Conservation (phyloP, 148 eudicot genomes). For the Limonium bicolor region DNA sequence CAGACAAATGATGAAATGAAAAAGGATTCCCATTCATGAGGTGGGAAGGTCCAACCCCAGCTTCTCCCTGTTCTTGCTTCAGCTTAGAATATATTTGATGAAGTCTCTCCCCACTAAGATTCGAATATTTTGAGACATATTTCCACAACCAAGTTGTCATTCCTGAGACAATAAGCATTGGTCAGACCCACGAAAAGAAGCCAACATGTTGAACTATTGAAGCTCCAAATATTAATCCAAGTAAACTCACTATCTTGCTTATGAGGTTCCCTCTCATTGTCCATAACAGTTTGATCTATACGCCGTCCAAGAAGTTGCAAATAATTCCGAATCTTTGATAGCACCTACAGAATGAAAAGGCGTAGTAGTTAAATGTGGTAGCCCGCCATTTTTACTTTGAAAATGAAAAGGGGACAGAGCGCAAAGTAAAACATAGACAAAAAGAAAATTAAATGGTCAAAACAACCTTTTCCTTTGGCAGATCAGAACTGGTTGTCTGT, state of each 20-base stretch:
- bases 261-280: constrained; percentile 47
- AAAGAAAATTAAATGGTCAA: background rate
- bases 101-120: constrained; percentile 78
- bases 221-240: too few species aligned
- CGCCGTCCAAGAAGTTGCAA: constrained; percentile 82
- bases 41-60: constrained; percentile 71
- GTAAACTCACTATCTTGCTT: constrained; percentile 75
- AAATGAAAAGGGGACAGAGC: background rate
- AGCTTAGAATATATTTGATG: constrained; percentile 83
- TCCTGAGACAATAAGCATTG: constrained; percentile 30
- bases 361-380: background rate
- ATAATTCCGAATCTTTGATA: constrained; percentile 78
- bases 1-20: constrained; percentile 8
- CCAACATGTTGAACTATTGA: background rate
- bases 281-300: constrained; percentile 72
- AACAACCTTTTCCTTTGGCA: constrained; percentile 98
- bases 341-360: constrained; percentile 34
- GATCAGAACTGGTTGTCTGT: constrained; percentile 82
- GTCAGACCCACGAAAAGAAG: background rate
- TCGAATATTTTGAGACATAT: constrained; percentile 79
- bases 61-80: constrained; percentile 55
- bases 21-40: constrained; percentile 42
- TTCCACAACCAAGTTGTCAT: constrained; percentile 91
- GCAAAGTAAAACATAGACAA: background rate
- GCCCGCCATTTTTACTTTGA: too few species aligned